Evolutionary conservation across 2,329 filamentous ascomycete species (phyloP).

Genomic region (Diaporthe velutina): DNA sequence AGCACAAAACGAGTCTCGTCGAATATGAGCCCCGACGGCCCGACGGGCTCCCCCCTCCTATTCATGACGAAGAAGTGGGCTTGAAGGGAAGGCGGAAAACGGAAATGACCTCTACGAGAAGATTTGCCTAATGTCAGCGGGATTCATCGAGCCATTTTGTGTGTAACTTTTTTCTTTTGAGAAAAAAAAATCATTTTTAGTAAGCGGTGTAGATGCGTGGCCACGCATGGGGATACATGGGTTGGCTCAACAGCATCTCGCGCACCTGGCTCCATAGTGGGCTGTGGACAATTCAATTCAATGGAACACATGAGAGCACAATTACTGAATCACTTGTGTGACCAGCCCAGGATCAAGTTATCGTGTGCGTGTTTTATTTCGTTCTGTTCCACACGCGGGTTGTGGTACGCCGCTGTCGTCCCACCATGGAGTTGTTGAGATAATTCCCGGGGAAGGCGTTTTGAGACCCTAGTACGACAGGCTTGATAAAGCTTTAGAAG

Average conservation of each 20-base stretch:
- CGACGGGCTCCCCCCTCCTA: background rate
- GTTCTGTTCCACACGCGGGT: too few species aligned
- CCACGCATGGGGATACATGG: background rate
- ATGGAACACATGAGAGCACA: background rate
- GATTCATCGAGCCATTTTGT: constrained; percentile 1
- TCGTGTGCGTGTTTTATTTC: background rate
- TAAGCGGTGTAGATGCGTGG: constrained; percentile 18
- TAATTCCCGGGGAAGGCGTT: too few species aligned
- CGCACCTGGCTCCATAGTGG: background rate
- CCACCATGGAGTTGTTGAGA: too few species aligned
- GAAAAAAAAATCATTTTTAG: constrained; percentile 12
- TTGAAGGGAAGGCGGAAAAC: background rate
- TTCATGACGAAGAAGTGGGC: background rate
- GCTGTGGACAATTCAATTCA: constrained; percentile 21
- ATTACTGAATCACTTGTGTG: background rate
- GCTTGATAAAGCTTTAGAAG: too few species aligned
- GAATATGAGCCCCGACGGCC: background rate
- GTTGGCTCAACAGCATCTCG: background rate
- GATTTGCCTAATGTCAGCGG: constrained; percentile 26
- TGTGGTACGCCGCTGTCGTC: too few species aligned
- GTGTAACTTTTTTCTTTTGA: background rate
- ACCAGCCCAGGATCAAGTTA: background rate
- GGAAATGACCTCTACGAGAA: constrained; percentile 31
- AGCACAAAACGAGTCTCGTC: constrained; percentile 7
- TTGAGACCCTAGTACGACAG: too few species aligned